Evolutionary conservation across 139 green algal genomes (phyloP).

Genomic region (Eudorina sp.): DNA sequence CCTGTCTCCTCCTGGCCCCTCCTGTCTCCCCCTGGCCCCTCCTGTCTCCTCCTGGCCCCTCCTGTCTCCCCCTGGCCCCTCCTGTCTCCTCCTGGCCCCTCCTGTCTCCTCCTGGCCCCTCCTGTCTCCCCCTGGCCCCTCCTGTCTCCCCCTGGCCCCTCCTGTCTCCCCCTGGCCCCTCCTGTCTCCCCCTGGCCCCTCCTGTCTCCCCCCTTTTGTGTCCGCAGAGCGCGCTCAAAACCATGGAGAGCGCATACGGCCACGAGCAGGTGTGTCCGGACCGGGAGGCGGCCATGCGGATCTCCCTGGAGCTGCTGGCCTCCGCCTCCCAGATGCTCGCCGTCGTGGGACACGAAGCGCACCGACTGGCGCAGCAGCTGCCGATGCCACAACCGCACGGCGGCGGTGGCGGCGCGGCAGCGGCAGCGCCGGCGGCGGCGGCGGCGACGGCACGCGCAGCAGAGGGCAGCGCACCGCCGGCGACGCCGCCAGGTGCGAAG

Average conservation of each 20-base stretch:
- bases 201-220: too few species aligned
- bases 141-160: too few species aligned
- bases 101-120: too few species aligned
- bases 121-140: too few species aligned
- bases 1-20: too few species aligned
- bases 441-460: not conserved
- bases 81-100: too few species aligned
- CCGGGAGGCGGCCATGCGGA: constrained; percentile 17
- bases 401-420: not conserved
- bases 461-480: not conserved
- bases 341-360: not conserved
- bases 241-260: constrained; percentile 42
- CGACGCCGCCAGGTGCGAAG: not conserved
- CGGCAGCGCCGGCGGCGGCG: not conserved
- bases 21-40: too few species aligned
- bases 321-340: not conserved
- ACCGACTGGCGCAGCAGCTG: not conserved
- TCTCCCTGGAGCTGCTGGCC: constrained; percentile 2
- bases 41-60: too few species aligned
- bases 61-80: too few species aligned
- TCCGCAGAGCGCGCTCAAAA: constrained; percentile 44
- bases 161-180: too few species aligned
- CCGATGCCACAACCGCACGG: not conserved
- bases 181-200: too few species aligned
- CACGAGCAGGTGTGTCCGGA: constrained; percentile 32